Evolutionary conservation across 169 alveolate genomes (phyloP).

Genomic region (Toxoplasma gondii): DNA sequence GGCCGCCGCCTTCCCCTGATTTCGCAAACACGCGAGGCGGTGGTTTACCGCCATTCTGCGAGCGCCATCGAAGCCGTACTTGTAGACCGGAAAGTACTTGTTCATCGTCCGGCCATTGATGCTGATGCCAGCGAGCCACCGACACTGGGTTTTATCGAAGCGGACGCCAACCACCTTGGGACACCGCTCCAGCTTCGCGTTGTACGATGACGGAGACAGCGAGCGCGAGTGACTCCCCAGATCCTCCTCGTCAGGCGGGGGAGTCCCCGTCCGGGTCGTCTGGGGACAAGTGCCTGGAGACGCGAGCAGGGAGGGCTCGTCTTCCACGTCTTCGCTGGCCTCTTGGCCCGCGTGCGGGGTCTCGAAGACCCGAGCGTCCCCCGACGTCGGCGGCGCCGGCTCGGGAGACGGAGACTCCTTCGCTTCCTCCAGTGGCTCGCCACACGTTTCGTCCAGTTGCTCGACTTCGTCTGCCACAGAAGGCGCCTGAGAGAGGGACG

Average conservation of each 20-base stretch:
- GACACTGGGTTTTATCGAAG: slow-evolving; percentile 59
- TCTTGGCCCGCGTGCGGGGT: neutral
- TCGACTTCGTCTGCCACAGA: neutral
- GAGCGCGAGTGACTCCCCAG: slow-evolving; percentile 23
- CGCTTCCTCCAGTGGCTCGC: neutral
- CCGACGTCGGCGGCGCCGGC: neutral
- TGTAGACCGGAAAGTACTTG: slow-evolving; percentile 55
- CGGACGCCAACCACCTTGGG: slow-evolving; percentile 63
- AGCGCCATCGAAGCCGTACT: slow-evolving; percentile 53
- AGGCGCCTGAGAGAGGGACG: neutral
- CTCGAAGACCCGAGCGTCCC: neutral
- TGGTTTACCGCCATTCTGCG: slow-evolving; percentile 46
- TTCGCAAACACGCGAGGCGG: slow-evolving; percentile 29
- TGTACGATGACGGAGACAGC: slow-evolving; percentile 17
- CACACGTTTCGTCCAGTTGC: neutral
- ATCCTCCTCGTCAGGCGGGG: neutral
- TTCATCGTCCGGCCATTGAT: slow-evolving; percentile 47
- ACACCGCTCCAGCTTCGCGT: slow-evolving; percentile 15
- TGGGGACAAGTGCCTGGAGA: neutral
- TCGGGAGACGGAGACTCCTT: neutral
- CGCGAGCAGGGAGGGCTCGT: neutral
- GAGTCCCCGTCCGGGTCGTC: neutral
- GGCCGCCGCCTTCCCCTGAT: slow-evolving; percentile 13
- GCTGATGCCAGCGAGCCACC: slow-evolving; percentile 60
- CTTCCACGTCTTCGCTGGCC: neutral